Conservation (phyloP, 768 basidiomycete genomes). For the Chlorophyllum brunneum region DNA sequence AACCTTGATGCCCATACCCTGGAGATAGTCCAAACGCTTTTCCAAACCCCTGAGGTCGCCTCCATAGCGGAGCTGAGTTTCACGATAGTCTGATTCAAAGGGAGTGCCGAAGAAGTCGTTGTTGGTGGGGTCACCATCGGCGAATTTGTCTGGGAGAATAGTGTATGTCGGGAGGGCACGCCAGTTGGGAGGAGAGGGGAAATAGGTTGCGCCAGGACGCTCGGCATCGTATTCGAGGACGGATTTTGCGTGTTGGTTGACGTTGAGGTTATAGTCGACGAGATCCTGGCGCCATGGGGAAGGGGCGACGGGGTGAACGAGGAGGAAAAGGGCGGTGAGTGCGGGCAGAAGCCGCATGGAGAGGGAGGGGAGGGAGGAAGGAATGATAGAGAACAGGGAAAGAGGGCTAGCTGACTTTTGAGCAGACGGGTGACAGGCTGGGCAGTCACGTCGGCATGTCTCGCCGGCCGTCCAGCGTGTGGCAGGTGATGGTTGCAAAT, state of each 20-base stretch:
- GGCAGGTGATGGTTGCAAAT: too few relatives aligned
- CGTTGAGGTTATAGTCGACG: slow-evolving; percentile 73
- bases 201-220: slow-evolving; percentile 65
- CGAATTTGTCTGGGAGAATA: slow-evolving; percentile 88
- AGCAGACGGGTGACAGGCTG: slow-evolving; percentile 14
- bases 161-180: slow-evolving; percentile 77
- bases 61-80: slow-evolving; percentile 86
- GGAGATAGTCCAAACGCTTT: slow-evolving; percentile 77
- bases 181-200: slow-evolving; percentile 83
- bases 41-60: slow-evolving; percentile 83
- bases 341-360: slow-evolving; percentile 48
- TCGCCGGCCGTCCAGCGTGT: too few relatives aligned
- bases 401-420: slow-evolving; percentile 6
- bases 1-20: slow-evolving; percentile 81
- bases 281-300: slow-evolving; percentile 70
- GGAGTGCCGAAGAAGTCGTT: slow-evolving; percentile 83
- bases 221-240: slow-evolving; percentile 62
- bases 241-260: slow-evolving; percentile 65
- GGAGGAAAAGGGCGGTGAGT: slow-evolving; percentile 33
- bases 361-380: slow-evolving; percentile 5
- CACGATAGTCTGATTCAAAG: slow-evolving; percentile 82
- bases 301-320: slow-evolving; percentile 39
- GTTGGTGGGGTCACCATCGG: slow-evolving; percentile 88
- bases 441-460: background rate
- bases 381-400: slow-evolving; percentile 4